These are phyloP conservation scores for Amanita brunnescens DNA, from an alignment of 768 basidiomycete species.

Conservation along the genomic window DNA sequence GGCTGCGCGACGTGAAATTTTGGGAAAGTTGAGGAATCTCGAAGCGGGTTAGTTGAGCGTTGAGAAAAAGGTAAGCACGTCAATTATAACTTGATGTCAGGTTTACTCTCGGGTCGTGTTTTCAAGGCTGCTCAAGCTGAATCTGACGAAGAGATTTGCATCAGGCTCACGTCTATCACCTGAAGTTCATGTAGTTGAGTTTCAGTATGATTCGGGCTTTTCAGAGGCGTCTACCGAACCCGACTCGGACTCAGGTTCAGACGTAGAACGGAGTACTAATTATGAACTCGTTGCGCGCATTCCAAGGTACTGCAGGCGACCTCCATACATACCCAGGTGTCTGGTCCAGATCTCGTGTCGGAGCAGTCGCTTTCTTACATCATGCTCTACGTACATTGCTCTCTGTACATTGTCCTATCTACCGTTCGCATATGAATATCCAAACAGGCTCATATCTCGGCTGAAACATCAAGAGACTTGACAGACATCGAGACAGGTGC, in stretches of 20 bases:
- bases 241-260: slow-evolving; percentile 34
- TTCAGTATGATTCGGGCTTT: slow-evolving; percentile 49
- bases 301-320: slow-evolving; percentile 25
- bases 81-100: not conserved
- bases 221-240: slow-evolving; percentile 40
- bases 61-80: not conserved
- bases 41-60: not conserved
- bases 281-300: slow-evolving; percentile 20
- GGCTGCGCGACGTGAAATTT: slow-evolving; percentile 13
- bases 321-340: slow-evolving; percentile 36
- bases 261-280: slow-evolving; percentile 19
- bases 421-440: too few relatives aligned
- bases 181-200: slow-evolving; percentile 8
- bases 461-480: too few relatives aligned
- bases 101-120: not conserved
- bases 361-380: too few relatives aligned
- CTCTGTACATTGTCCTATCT: too few relatives aligned
- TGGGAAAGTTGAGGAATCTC: slow-evolving; percentile 4
- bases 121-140: not conserved
- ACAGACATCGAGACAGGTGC: too few relatives aligned
- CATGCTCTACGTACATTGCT: too few relatives aligned
- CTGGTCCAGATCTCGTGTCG: too few relatives aligned
- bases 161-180: not conserved
- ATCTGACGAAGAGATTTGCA: not conserved
- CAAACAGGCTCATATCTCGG: too few relatives aligned